These are phyloP conservation scores for Apiospora saccharicola DNA, from an alignment of 2,329 filamentous ascomycete genomes.

Conservation along the genomic window DNA sequence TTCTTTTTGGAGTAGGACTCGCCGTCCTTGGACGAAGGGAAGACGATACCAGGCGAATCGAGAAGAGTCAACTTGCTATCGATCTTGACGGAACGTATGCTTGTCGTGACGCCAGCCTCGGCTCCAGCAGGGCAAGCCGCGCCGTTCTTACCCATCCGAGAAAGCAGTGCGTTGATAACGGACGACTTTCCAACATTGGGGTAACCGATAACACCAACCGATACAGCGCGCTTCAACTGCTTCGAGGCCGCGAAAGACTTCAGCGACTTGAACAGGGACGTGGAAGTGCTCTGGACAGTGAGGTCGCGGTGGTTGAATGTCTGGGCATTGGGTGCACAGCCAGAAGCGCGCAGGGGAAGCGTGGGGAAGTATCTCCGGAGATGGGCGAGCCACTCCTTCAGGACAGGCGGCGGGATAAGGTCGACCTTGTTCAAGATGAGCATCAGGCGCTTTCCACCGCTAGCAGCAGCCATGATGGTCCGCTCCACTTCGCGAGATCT, in stretches of 20 bases:
- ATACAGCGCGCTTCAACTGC: slow-evolving; percentile 87
- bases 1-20: slow-evolving; percentile 54
- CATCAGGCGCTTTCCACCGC: slow-evolving; percentile 85
- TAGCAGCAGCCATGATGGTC: slow-evolving; percentile 86
- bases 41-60: slow-evolving; percentile 94
- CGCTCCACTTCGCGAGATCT: slow-evolving; percentile 90
- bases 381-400: slow-evolving; percentile 85
- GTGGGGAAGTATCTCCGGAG: slow-evolving; percentile 91
- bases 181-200: slow-evolving; percentile 97
- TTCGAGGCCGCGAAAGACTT: slow-evolving; percentile 87
- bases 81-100: slow-evolving; percentile 87
- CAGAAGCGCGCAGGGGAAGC: slow-evolving; percentile 84
- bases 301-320: slow-evolving; percentile 93
- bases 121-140: slow-evolving; percentile 85
- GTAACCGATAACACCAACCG: slow-evolving; percentile 93
- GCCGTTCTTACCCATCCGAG: slow-evolving; percentile 71
- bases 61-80: slow-evolving; percentile 94
- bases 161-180: slow-evolving; percentile 91
- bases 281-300: slow-evolving; percentile 84
- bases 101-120: slow-evolving; percentile 91
- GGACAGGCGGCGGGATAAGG: slow-evolving; percentile 80
- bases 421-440: slow-evolving; percentile 97
- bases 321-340: slow-evolving; percentile 82
- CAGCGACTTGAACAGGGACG: slow-evolving; percentile 84
- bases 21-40: slow-evolving; percentile 68